These are phyloP conservation scores for Colletotrichum musicola DNA, from an alignment of 2,329 filamentous ascomycete genomes.

Conservation along the genomic window DNA sequence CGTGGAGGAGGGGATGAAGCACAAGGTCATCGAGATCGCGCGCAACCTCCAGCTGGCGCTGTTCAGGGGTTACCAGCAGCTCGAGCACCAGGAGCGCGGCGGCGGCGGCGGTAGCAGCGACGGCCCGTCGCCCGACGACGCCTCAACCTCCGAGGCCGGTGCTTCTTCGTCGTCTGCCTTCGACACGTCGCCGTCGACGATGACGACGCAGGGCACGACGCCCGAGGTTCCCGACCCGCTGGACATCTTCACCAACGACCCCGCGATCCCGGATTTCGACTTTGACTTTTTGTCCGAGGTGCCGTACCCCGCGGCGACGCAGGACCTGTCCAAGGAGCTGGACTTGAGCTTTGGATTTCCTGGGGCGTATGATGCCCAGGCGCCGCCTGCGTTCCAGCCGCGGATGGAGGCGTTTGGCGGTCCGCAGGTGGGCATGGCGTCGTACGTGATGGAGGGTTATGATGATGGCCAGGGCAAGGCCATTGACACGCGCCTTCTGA, in stretches of 20 bases:
- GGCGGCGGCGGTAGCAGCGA: not conserved
- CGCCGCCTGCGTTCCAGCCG: slow-evolving; percentile 8
- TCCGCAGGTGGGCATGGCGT: not conserved
- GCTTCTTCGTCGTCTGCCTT: not conserved
- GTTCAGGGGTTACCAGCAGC: slow-evolving; percentile 41
- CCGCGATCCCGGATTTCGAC: slow-evolving; percentile 29
- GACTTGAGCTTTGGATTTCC: not conserved
- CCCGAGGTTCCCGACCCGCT: slow-evolving; percentile 32
- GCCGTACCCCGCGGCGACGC: not conserved
- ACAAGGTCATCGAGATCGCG: slow-evolving; percentile 43
- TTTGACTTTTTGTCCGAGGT: slow-evolving; percentile 13
- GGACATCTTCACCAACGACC: slow-evolving; percentile 19
- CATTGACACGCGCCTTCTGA: not conserved
- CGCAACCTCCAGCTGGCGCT: slow-evolving; percentile 41
- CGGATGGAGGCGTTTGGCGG: not conserved
- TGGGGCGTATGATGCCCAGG: not conserved
- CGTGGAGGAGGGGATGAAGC: slow-evolving; percentile 43
- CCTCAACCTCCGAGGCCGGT: not conserved
- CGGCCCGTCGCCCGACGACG: not conserved
- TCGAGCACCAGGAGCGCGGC: slow-evolving; percentile 21
- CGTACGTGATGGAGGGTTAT: not conserved
- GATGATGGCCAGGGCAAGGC: not conserved
- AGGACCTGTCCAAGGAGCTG: not conserved
- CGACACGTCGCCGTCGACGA: slow-evolving; percentile 30
- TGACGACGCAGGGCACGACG: slow-evolving; percentile 22